Conservation (phyloP, 2,329 filamentous ascomycete genomes). For the Colletotrichum tabaci region DNA sequence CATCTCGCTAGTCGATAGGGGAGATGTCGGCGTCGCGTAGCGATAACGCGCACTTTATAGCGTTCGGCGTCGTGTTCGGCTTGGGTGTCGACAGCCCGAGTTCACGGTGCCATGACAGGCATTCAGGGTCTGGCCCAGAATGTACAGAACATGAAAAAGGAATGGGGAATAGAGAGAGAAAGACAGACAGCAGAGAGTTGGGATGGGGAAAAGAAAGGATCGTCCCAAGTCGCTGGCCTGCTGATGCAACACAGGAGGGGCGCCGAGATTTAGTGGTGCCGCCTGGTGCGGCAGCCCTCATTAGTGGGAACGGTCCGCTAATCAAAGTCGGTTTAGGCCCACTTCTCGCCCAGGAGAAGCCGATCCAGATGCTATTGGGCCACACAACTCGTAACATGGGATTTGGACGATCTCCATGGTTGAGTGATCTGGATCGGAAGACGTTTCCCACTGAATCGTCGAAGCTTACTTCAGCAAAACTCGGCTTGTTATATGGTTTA, state of each 20-base stretch:
- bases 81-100: not conserved
- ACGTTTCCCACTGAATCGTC: not conserved
- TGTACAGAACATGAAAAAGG: not conserved
- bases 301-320: conserved; percentile 38
- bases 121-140: not conserved
- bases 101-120: conserved; percentile 21
- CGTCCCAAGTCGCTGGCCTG: conserved; percentile 19
- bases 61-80: not conserved
- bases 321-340: conserved; percentile 20
- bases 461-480: not conserved
- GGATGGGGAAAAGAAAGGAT: conserved; percentile 12
- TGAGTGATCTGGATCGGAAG: not conserved
- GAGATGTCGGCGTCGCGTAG: not conserved
- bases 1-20: conserved; percentile 36
- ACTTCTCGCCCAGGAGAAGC: conserved; percentile 12
- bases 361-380: conserved; percentile 10
- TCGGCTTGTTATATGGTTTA: not conserved
- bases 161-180: not conserved
- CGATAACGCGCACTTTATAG: conserved; percentile 8
- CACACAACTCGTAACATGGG: conserved; percentile 26
- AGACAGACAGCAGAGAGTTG: not conserved
- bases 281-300: conserved; percentile 31
- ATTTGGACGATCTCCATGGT: conserved; percentile 31
- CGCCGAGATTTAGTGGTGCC: conserved; percentile 31
- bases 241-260: conserved; percentile 28